Percentiles rank a stretch among this genome's conserved stretches.
phyloP scores from a whole-genome alignment of 108 stramenopile species.

The Pseudonitzschia multistriata region DNA sequence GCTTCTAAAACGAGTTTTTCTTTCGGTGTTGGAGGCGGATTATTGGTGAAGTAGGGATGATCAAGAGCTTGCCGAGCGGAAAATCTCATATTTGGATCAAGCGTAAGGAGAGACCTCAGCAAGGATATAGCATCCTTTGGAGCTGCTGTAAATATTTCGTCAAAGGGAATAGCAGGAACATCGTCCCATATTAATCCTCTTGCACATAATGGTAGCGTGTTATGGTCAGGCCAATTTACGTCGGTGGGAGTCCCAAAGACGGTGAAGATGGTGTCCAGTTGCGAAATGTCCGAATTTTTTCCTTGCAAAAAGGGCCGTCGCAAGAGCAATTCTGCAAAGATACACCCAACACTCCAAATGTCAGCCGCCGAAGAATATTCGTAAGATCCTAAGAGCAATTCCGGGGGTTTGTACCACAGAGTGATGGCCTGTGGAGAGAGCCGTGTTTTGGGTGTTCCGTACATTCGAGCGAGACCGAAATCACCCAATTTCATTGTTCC shows the following conservation, averaged over 20 bases:
- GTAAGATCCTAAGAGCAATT: constrained; percentile 87
- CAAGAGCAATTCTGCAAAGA: constrained; percentile 91
- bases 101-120: constrained; percentile 73
- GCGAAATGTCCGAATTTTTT: constrained; percentile 75
- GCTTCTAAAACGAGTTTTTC: constrained; percentile 63
- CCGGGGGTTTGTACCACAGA: constrained; percentile 95
- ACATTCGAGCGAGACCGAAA: constrained; percentile 87
- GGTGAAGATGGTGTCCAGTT: constrained; percentile 85
- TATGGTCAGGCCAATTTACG: constrained; percentile 86
- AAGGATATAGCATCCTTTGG: constrained; percentile 83
- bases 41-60: constrained; percentile 88
- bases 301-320: constrained; percentile 88
- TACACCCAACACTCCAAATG: constrained; percentile 95
- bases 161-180: constrained; percentile 77
- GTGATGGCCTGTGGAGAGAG: constrained; percentile 91
- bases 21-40: constrained; percentile 86
- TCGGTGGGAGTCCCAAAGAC: constrained; percentile 88
- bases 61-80: constrained; percentile 74
- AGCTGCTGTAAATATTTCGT: constrained; percentile 86
- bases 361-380: constrained; percentile 91
- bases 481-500: constrained; percentile 89
- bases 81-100: constrained; percentile 87
- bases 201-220: constrained; percentile 70
- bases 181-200: constrained; percentile 78
- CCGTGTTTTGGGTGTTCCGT: constrained; percentile 83